These are phyloP conservation scores for Aspergillus indologenus DNA, from an alignment of 495 filamentous ascomycete species.

Conservation along the genomic window DNA sequence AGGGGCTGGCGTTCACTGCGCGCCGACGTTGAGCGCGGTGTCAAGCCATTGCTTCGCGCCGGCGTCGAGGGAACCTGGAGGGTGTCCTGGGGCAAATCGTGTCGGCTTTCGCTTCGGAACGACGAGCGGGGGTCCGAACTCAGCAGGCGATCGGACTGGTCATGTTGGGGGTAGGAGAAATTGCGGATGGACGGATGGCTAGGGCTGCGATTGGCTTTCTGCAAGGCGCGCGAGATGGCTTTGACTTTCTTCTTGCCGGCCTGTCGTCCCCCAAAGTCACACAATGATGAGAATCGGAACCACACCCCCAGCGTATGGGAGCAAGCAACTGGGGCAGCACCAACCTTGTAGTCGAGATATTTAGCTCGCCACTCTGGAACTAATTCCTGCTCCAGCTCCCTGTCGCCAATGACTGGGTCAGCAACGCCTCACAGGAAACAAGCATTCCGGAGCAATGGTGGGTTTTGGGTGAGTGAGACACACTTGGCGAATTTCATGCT, in stretches of 20 bases:
- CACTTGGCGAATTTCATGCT: slow-evolving; percentile 65
- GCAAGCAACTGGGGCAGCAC: neutral
- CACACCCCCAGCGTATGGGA: neutral
- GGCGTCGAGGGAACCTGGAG: slow-evolving; percentile 14
- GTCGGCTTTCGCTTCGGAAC: slow-evolving; percentile 21
- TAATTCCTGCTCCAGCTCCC: slow-evolving; percentile 79
- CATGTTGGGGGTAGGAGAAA: slow-evolving; percentile 12
- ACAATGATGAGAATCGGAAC: slow-evolving; percentile 4
- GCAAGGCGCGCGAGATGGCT: slow-evolving; percentile 66
- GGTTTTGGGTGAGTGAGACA: slow-evolving; percentile 21
- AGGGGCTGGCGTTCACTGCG: slow-evolving; percentile 39
- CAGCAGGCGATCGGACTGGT: slow-evolving; percentile 12
- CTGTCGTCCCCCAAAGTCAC: slow-evolving; percentile 33
- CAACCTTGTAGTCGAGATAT: slow-evolving; percentile 86
- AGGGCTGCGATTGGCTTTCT: slow-evolving; percentile 56
- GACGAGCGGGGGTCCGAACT: slow-evolving; percentile 14
- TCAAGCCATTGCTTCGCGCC: slow-evolving; percentile 12
- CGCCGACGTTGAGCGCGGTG: slow-evolving; percentile 27
- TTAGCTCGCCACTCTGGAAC: slow-evolving; percentile 92
- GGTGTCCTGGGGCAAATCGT: slow-evolving; percentile 18
- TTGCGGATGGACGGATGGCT: slow-evolving; percentile 33
- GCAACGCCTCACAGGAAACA: slow-evolving; percentile 7
- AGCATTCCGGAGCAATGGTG: slow-evolving; percentile 11
- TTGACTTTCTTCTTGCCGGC: slow-evolving; percentile 89
- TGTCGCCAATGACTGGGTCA: slow-evolving; percentile 20